Conservation (phyloP, 371 early-diverging fungal species). For the Circinella minor region DNA sequence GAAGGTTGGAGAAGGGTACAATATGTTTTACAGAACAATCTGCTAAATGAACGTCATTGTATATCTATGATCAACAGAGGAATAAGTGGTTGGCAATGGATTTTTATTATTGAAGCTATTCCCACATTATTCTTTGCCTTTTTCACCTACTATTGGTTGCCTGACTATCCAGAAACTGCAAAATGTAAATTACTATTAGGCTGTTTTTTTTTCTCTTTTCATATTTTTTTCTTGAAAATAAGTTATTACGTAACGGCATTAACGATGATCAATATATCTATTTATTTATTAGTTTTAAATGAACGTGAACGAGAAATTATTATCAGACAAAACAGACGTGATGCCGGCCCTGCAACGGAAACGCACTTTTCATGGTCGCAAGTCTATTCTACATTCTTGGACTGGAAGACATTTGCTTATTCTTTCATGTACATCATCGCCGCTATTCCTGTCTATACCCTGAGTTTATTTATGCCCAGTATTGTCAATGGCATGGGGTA, state of each 20-base stretch:
- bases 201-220: too few species aligned
- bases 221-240: background rate
- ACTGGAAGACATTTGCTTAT: conserved; percentile 55
- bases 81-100: conserved; percentile 64
- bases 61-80: conserved; percentile 1
- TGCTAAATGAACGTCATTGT: too few species aligned
- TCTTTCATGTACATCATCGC: conserved; percentile 58
- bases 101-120: conserved; percentile 78
- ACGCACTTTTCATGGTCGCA: conserved; percentile 63
- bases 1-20: too few species aligned
- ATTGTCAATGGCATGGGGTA: conserved; percentile 73
- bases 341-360: conserved; percentile 66
- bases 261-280: too few species aligned
- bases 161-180: conserved; percentile 73
- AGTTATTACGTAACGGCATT: too few species aligned
- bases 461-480: conserved; percentile 71
- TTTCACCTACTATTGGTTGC: conserved; percentile 61
- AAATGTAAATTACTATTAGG: conserved; percentile 16
- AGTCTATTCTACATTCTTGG: conserved; percentile 54
- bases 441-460: background rate
- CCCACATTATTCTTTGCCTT: conserved; percentile 67
- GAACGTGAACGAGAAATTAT: conserved; percentile 60
- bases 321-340: conserved; percentile 55
- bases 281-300: conserved; percentile 45
- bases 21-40: too few species aligned